Base-by-base conservation (phyloP, 306 rosid species). In the Clitoria ternatea region DNA sequence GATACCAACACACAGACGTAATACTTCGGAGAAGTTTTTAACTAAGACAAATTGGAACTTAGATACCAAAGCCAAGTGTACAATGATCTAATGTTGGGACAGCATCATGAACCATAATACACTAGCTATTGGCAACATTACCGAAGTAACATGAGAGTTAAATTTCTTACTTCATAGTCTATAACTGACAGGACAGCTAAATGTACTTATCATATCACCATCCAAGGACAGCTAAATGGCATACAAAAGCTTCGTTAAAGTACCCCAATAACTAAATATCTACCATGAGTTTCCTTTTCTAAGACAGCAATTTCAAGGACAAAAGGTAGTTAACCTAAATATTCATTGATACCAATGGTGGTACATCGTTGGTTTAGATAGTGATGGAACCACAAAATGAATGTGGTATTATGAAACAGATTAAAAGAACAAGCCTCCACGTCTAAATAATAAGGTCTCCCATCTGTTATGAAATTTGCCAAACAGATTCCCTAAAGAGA, bases 401-500 rank as follows among this genome's bases (percentile, higher is more conserved):
- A 52, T 32, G 50, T n/a, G 14, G 52, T 33, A 24, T 29, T 30
- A 53, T 8, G 44, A 45, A 73, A 73, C 44, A 33, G 19, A 7
- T 48, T 53, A 55, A 50, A 71, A 48, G 45, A 49, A 62, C 70
- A 6, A 27, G 60, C 4, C 18, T 36, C 62, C 13, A 50, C 2
- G 1, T 45, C 72, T 53, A 61, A 44, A 72, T 72, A 20, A 61
- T 22, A 37, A 18, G n/a, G 39, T 64, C 27, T 42, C 55, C 19
- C 23, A 20, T 73, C 70, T 17, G 43, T 15, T 73, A 29, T 50
- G 50, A 43, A 43, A 26, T 45, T 48, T 48, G 17, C 66, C 74
- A 62, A 59, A 62, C 55, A 53, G 19, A 61, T 61, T 67, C 36
- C 70, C 72, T 27, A 61, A 57, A 11, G 62, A 77, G 44, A 74